These are phyloP conservation scores for Nemania sp. DNA, from an alignment of 2,329 filamentous ascomycete genomes.

Conservation along the genomic window DNA sequence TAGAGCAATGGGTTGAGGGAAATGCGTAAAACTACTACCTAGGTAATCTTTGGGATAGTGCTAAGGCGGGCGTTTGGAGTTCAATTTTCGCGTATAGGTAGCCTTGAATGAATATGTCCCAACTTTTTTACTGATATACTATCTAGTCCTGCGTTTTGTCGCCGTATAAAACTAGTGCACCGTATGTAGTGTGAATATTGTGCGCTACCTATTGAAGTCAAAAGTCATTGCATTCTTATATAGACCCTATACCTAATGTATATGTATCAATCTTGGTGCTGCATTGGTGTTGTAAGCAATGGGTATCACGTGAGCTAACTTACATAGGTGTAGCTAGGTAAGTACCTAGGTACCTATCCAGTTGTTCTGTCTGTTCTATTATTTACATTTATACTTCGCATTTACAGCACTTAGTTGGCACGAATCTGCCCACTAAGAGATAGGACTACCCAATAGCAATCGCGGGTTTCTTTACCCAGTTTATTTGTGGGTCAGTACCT, in stretches of 20 bases:
- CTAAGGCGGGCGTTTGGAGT: constrained; percentile 11
- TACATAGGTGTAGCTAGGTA: neutral
- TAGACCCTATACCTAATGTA: neutral
- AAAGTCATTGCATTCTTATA: neutral
- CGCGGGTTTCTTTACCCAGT: neutral
- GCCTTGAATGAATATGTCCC: neutral
- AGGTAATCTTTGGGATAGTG: neutral
- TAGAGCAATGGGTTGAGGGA: constrained; percentile 68
- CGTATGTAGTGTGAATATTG: neutral
- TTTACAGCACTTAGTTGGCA: no score
- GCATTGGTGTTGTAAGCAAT: no score
- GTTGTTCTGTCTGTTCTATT: neutral
- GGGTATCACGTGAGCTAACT: neutral
- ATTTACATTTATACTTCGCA: no score
- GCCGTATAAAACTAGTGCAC: neutral
- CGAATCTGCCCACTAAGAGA: no score
- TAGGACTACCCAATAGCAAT: neutral
- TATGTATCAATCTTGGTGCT: neutral
- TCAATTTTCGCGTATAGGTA: neutral
- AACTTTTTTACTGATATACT: neutral
- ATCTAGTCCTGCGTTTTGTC: neutral
- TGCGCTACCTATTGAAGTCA: neutral
- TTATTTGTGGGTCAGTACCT: no score
- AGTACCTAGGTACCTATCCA: neutral
- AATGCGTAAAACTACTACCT: constrained; percentile 51